These are phyloP conservation scores for Leccinum incarnatum DNA, from an alignment of 768 basidiomycete genomes.

Conservation along the genomic window DNA sequence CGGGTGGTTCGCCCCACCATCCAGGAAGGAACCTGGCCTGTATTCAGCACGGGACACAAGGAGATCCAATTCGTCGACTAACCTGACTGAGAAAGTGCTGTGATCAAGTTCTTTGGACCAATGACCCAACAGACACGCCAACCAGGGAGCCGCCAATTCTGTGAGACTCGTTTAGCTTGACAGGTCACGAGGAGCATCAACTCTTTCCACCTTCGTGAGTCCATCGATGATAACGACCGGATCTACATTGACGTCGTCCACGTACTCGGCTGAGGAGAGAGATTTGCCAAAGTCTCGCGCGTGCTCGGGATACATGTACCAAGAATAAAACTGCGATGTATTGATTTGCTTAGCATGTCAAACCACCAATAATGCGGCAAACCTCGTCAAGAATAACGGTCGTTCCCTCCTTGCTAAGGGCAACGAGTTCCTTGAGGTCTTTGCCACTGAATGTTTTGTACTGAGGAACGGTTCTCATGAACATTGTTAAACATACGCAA, in stretches of 20 bases:
- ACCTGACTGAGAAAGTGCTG: slow-evolving; percentile 82
- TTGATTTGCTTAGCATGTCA: not conserved
- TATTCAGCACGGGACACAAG: not conserved
- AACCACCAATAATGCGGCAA: slow-evolving; percentile 3
- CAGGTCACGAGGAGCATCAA: slow-evolving; percentile 34
- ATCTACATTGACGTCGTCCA: slow-evolving; percentile 87
- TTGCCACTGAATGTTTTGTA: slow-evolving; percentile 51
- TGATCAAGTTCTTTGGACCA: slow-evolving; percentile 84
- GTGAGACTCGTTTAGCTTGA: slow-evolving; percentile 15
- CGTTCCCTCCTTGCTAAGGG: slow-evolving; percentile 69
- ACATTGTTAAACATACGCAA: slow-evolving; percentile 43
- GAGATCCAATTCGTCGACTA: not conserved
- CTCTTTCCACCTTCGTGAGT: slow-evolving; percentile 69
- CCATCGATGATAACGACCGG: slow-evolving; percentile 86
- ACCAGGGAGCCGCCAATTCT: slow-evolving; percentile 95
- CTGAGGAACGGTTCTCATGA: slow-evolving; percentile 8
- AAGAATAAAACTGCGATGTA: slow-evolving; percentile 48
- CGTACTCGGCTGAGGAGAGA: slow-evolving; percentile 76
- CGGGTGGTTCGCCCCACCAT: slow-evolving; percentile 94
- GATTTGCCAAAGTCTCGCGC: slow-evolving; percentile 62
- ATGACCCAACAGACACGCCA: slow-evolving; percentile 93
- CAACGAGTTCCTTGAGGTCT: slow-evolving; percentile 78
- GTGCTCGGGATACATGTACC: slow-evolving; percentile 89
- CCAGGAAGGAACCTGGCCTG: slow-evolving; percentile 68
- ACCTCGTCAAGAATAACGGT: slow-evolving; percentile 87